Evolutionary conservation across 768 basidiomycete genomes (phyloP), one percentile per base, ranked within the genome.

Genomic region (Termitomyces sp.): DNA sequence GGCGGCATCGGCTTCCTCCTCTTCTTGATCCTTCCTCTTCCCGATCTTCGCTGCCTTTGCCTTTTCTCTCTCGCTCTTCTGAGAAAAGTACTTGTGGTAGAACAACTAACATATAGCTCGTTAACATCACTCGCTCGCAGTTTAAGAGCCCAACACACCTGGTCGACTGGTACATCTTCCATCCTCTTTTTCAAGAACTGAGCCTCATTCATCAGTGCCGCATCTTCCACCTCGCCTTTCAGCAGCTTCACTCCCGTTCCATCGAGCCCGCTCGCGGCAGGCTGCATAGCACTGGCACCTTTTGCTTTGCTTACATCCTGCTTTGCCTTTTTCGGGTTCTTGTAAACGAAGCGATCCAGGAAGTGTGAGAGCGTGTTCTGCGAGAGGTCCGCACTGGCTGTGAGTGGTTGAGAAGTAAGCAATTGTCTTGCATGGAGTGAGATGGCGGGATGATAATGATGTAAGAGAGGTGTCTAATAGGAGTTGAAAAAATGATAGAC

Each of bases 271-370:
- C 81, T 82, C 7, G 90, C 90, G 1, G 88, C 86, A n/a, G 94
- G 94, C 75, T 99, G 96, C 97, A 98, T 98, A 58, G 92, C 91
- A 63, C 90, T 92, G 0, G 85, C 80, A n/a, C 95, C 96, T 69
- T 87, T 89, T 8, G 83, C 76, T 59, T 78, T 81, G 50, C 56
- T 69, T 13, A 63, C 61, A 32, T 62, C 72, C 24, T 62, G 48
- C 60, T 75, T 77, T 42, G 71, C 67, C 67, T 89, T 88, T 78
- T 98, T 98, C 1, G 95, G 89, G 71, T 98, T 98, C 74, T 95
- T 93, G 79, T 94, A 98, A 46, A 98, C 92, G 76, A 98, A 98
- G 2, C 96, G 86, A 71, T 98, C 97, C 44, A 98, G 84, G 84
- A 99, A 98, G 68, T 95, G 92, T 0, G 92, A 89, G 24, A 98